phyloP scores from a whole-genome alignment of 73 alveolate genomes.

The Breviolum minutum region DNA sequence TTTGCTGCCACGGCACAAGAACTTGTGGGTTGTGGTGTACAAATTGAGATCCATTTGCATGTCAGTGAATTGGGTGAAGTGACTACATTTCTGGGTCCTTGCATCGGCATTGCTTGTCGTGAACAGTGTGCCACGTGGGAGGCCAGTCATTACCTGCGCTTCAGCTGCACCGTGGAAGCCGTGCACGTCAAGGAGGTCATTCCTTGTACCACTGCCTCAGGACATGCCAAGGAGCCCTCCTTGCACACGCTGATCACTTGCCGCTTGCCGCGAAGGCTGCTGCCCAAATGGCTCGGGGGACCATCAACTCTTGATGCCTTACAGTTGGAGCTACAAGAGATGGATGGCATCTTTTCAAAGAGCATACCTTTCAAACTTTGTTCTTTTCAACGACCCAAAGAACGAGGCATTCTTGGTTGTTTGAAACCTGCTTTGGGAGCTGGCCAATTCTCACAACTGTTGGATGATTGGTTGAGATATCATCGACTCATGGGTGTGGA shows the following conservation, averaged over 20 bases:
- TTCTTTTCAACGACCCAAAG: neutral
- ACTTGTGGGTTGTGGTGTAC: constrained; percentile 17
- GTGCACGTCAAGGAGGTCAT: no score
- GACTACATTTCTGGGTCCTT: neutral
- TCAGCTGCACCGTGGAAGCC: neutral
- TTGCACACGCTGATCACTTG: neutral
- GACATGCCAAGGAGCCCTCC: constrained; percentile 42
- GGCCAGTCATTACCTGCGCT: constrained; percentile 37
- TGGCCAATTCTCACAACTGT: constrained; percentile 6
- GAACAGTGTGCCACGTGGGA: constrained; percentile 48
- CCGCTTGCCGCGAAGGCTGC: constrained; percentile 5
- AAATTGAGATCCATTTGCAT: neutral
- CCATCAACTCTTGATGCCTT: neutral
- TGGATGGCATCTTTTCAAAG: constrained; percentile 16
- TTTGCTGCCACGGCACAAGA: neutral
- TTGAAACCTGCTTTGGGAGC: constrained; percentile 12
- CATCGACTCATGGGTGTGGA: constrained; percentile 33
- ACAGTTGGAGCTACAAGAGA: neutral
- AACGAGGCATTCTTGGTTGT: neutral
- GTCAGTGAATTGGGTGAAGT: constrained; percentile 11
- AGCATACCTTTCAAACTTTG: neutral
- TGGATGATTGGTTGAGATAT: constrained; percentile 33
- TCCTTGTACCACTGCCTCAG: neutral
- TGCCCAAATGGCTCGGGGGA: constrained; percentile 44
- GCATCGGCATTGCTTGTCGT: constrained; percentile 29